These are phyloP conservation scores for Sherardia arvensis DNA, from an alignment of 257 asterid genomes.

Conservation along the genomic window DNA sequence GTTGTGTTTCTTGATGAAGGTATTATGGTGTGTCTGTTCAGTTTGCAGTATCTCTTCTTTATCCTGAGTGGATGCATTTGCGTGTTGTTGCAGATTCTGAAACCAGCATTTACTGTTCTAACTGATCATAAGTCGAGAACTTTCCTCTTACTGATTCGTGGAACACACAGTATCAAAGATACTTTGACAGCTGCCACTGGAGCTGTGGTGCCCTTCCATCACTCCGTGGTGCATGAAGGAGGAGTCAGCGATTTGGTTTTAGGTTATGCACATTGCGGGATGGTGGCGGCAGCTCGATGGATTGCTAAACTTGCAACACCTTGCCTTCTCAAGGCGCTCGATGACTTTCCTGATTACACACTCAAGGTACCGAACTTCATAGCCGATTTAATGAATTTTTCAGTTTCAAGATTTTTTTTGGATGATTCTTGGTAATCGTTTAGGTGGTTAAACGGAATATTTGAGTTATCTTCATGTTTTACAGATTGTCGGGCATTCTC, in stretches of 20 bases:
- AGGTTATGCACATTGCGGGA: constrained; percentile 98
- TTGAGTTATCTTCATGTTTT: constrained; percentile 8
- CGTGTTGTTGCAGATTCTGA: constrained; percentile 63
- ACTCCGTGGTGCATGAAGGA: constrained; percentile 74
- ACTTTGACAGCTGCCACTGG: constrained; percentile 98
- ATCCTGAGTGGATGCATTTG: not conserved
- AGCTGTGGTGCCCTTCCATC: constrained; percentile 98
- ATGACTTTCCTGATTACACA: constrained; percentile 56
- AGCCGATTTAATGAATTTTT: constrained; percentile 2
- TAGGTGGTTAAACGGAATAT: not conserved
- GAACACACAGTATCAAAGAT: constrained; percentile 95
- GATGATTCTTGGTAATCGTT: not conserved
- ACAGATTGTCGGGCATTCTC: constrained; percentile 92
- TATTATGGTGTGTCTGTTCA: not conserved
- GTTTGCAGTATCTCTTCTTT: not conserved
- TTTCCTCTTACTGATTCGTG: constrained; percentile 78
- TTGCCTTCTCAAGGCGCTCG: constrained; percentile 54
- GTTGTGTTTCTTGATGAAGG: not conserved
- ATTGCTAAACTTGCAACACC: constrained; percentile 94
- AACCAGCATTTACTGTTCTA: constrained; percentile 87
- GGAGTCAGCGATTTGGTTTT: constrained; percentile 88
- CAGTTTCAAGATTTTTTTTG: not conserved
- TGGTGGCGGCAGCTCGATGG: constrained; percentile 99
- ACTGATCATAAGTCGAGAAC: constrained; percentile 58
- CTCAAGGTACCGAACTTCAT: constrained; percentile 62